Conservation (phyloP, 108 stramenopile species). For the Cyclotella atomus region DNA sequence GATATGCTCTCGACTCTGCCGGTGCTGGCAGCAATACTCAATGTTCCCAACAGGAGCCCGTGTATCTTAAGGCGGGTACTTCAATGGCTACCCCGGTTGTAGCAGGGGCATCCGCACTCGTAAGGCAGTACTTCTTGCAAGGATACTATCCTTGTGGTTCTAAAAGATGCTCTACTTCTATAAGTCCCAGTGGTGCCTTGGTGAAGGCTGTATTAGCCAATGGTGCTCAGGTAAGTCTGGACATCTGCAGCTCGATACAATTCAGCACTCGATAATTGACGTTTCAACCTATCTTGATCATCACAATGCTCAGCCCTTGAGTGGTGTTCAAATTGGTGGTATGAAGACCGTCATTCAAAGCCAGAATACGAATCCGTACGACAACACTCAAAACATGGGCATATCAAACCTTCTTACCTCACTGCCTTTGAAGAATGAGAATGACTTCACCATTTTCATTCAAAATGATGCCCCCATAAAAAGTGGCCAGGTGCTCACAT, state of each 20-base stretch:
- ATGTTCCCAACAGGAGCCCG: slow-evolving; percentile 17
- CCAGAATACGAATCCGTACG: slow-evolving; percentile 26
- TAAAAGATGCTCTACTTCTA: slow-evolving; percentile 44
- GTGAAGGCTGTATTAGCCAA: slow-evolving; percentile 73
- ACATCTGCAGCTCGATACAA: too few species aligned
- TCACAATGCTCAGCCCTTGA: not conserved
- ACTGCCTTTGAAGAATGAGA: slow-evolving; percentile 20
- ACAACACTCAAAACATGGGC: slow-evolving; percentile 57
- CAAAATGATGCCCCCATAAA: slow-evolving; percentile 20
- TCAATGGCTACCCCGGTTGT: slow-evolving; percentile 81
- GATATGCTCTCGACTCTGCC: slow-evolving; percentile 58
- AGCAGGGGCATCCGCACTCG: slow-evolving; percentile 75
- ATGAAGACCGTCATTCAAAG: slow-evolving; percentile 17
- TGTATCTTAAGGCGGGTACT: slow-evolving; percentile 42
- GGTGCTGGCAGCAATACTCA: slow-evolving; percentile 22
- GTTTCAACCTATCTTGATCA: not conserved
- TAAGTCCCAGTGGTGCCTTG: slow-evolving; percentile 57
- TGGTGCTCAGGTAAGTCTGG: slow-evolving; percentile 51
- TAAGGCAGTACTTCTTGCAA: slow-evolving; percentile 68
- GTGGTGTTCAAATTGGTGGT: slow-evolving; percentile 22
- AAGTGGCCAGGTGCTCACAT: not conserved
- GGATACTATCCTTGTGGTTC: slow-evolving; percentile 62
- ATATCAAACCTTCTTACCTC: slow-evolving; percentile 30
- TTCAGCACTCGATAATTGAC: not conserved
- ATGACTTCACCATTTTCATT: slow-evolving; percentile 34